Base-by-base conservation (phyloP, 371 early-diverging fungal genomes). In the Mucor indicus region DNA sequence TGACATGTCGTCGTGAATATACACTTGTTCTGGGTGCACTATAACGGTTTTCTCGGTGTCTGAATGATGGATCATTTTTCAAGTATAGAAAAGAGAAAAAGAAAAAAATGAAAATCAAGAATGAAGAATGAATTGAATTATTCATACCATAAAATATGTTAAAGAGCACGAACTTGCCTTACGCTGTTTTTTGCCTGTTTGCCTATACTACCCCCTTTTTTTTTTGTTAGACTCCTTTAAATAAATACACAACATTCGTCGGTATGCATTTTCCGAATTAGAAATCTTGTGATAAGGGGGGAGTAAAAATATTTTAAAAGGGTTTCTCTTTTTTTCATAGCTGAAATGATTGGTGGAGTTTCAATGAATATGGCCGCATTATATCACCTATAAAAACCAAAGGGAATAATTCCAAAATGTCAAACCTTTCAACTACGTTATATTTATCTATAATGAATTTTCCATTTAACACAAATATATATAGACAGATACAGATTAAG, bases 271-370 rank as follows among this genome's bases (percentile, higher is more conserved):
- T 44, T 31, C 44, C 44, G 44, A 44, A 29, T 16, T 20, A 36
- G 17, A 17, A 36, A 36, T 36, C 20, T 20, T 20, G 2, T 17
- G 9, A 39, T n/a, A 22, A 39, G 40, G 24, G 24, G 15, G 40
- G 3, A 39, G n/a, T n/a, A n/a, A n/a, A n/a, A n/a, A n/a, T n/a
- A n/a, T n/a, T n/a, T n/a, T n/a, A n/a, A n/a, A n/a, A n/a, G n/a
- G n/a, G n/a, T n/a, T n/a, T n/a, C n/a, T n/a, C n/a, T n/a, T n/a
- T n/a, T n/a, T n/a, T n/a, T n/a, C n/a, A n/a, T n/a, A n/a, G n/a
- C n/a, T n/a, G n/a, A n/a, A 15, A 39, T 33, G n/a, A 47, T 47
- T 47, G 48, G 48, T 38, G 15, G 27, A 13, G 47, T 47, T 47
- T 47, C 23, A 16, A 16, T 15, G 8, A 22, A 16, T 21, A 33